phyloP scores from a whole-genome alignment of 345 rosid species.

The Moricandia moricandioides region DNA sequence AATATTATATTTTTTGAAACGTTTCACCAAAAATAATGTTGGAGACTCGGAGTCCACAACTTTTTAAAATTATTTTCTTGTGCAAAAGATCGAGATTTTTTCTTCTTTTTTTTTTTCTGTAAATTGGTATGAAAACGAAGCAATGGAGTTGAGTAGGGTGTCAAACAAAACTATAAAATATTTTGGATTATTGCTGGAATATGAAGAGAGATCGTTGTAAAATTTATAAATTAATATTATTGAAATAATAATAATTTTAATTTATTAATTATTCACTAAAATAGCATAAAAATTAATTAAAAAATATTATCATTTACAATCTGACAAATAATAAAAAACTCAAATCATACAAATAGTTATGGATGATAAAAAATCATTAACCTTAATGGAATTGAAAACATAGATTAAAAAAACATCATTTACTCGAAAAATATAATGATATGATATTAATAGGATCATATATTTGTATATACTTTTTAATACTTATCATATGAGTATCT shows the following conservation, averaged over 20 bases:
- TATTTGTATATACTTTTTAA: too few relatives aligned
- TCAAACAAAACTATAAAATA: neutral
- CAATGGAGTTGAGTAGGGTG: neutral
- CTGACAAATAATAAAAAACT: too few relatives aligned
- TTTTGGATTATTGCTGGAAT: neutral
- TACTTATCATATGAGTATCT: neutral
- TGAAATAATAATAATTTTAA: too few relatives aligned
- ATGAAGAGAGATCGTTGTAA: neutral
- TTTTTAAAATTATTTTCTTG: neutral
- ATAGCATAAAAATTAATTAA: neutral
- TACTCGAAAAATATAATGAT: too few relatives aligned
- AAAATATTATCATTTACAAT: too few relatives aligned
- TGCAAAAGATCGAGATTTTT: neutral
- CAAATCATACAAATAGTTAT: neutral
- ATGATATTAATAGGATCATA: neutral
- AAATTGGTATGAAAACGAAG: slow-evolving; percentile 12
- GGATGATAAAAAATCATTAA: neutral
- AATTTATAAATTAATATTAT: too few relatives aligned
- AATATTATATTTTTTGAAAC: neutral
- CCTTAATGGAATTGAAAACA: neutral
- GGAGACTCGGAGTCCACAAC: slow-evolving; percentile 30
- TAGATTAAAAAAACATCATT: neutral
- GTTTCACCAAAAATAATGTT: neutral
- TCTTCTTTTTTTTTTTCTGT: neutral
- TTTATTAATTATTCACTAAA: too few relatives aligned